Conservation (phyloP, 805 yeast genomes). For the Suhomyces kilbournensis region DNA sequence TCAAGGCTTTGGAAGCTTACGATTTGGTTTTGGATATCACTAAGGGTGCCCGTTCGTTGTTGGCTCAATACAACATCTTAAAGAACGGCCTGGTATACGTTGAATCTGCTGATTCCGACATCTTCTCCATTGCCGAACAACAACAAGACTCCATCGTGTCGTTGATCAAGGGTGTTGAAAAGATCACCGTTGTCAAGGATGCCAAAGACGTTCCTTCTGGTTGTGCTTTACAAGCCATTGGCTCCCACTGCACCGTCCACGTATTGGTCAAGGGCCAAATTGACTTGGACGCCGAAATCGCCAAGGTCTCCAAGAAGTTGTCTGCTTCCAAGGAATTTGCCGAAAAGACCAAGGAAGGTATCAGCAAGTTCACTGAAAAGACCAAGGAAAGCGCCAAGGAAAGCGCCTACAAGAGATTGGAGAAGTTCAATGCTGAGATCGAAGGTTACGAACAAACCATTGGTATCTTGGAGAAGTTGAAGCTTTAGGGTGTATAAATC, state of each 20-base stretch:
- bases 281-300: slow-evolving; percentile 87
- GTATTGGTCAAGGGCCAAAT: slow-evolving; percentile 91
- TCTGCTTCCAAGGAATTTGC: slow-evolving; percentile 59
- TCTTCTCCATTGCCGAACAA: slow-evolving; percentile 51
- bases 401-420: slow-evolving; percentile 64
- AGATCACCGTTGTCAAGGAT: slow-evolving; percentile 59
- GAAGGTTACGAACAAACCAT: slow-evolving; percentile 87
- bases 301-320: slow-evolving; percentile 77
- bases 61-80: slow-evolving; percentile 84
- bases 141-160: slow-evolving; percentile 89
- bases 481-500: slow-evolving; percentile 29
- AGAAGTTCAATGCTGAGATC: slow-evolving; percentile 77
- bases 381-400: slow-evolving; percentile 82
- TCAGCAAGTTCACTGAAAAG: slow-evolving; percentile 81
- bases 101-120: slow-evolving; percentile 55
- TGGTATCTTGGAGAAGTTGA: slow-evolving; percentile 76
- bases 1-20: slow-evolving; percentile 67
- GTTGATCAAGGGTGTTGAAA: slow-evolving; percentile 85
- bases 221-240: slow-evolving; percentile 80
- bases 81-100: slow-evolving; percentile 86
- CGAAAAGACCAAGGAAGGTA: slow-evolving; percentile 65
- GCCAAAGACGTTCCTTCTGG: slow-evolving; percentile 74
- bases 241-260: slow-evolving; percentile 80
- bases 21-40: slow-evolving; percentile 83
- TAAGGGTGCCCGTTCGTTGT: slow-evolving; percentile 85